Percentiles rank a stretch among this genome's conserved stretches.
Conservation (phyloP, 2,329 filamentous ascomycete species). For the Gnomoniopsis sp. region DNA sequence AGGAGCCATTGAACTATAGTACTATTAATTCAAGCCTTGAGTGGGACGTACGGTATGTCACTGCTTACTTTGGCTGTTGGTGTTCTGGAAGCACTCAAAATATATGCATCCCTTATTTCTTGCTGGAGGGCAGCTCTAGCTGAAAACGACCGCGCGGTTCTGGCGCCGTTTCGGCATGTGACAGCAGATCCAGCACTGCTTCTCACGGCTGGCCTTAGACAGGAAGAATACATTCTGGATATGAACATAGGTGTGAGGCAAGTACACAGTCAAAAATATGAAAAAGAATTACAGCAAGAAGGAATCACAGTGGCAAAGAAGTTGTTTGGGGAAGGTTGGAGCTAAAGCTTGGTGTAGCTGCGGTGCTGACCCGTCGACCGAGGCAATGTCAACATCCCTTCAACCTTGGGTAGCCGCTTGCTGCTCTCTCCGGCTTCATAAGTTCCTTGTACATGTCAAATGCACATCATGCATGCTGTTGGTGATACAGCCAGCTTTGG, state of each 20-base stretch:
- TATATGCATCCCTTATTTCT: conserved; percentile 89
- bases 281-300: background rate
- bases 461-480: no score
- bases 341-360: background rate
- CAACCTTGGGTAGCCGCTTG: conserved; percentile 13
- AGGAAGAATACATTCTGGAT: conserved; percentile 27
- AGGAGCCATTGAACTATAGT: conserved; percentile 85
- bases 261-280: background rate
- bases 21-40: background rate
- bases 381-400: conserved; percentile 12
- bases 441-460: no score
- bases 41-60: background rate
- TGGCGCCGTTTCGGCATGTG: conserved; percentile 16
- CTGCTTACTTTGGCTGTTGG: conserved; percentile 75
- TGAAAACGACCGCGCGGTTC: conserved; percentile 42
- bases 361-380: background rate
- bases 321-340: background rate
- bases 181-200: conserved; percentile 6
- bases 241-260: background rate
- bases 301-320: background rate
- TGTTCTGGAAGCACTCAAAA: conserved; percentile 84
- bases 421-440: no score
- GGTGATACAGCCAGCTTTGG: no score
- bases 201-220: conserved; percentile 20
- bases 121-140: conserved; percentile 42